Evolutionary conservation across 140 eudicot genomes (phyloP), one percentile per base, ranked within the genome.

Genomic region (Flaveria floridana): DNA sequence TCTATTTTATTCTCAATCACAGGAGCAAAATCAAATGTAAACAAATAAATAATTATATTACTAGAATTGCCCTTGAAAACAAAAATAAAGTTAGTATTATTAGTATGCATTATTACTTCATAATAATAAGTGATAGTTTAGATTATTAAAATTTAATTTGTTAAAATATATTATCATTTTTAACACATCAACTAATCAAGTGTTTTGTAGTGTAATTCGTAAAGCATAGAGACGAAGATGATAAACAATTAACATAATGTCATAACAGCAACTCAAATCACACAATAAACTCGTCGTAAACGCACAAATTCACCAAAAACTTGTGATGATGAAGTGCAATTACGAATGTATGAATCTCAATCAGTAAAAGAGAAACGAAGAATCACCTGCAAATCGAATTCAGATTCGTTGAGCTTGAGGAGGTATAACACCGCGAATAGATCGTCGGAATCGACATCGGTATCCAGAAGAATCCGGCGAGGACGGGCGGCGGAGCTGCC

Each of bases 381-480:
- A 34, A 34, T 34, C 37, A 28, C 96, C 96, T 89, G 88, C 62
- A 92, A 81, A 75, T 83, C 84, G 53, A 89, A 84, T 70, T 78
- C 78, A 4, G 96, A 89, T 41, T 71, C 68, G 50, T 89, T 83
- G 41, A 85, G 96, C 88, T 92, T 92, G 72, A 92, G 62, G 44
- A 92, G 89, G 72, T 92, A 92, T 44, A 92, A 75, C 28, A 89
- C 81, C 37, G 90, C 92, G 42, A 86, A 89, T 8, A 92, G 79
- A 72, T 92, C 97, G 28, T 92, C 97, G 0, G 89, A 82, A 48
- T 92, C 96, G 7, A 87, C 81, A 65, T 92, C 97, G 0, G 97
- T 92, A 62, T 92, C 97, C 72, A 87, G 30, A 0, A 92, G 79
- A 70, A 92, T 87, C 78, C 89, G 86, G 65, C 76, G 86, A 56